Evolutionary conservation across 805 yeast species (phyloP), one percentile per base, ranked within the genome.

Genomic region (Grigorovia yakushimaensis): DNA sequence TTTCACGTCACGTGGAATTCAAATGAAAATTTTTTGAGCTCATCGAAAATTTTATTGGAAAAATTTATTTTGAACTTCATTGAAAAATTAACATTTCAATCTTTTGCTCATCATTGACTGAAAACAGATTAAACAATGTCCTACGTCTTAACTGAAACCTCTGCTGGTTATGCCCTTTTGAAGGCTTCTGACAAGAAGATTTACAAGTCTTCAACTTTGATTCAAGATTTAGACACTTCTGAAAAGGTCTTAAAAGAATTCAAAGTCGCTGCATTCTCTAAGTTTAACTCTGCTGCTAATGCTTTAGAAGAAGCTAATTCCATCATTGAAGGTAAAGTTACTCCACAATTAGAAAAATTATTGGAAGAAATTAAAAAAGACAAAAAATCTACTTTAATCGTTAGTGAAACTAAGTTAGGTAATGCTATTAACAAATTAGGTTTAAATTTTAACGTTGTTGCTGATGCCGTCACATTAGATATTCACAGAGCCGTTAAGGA

Each of bases 181-280:
- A 93, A 93, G 74, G 96, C 97, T 49, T 83, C 96, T 54, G 98
- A 93, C 77, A 93, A 93, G 76, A 91, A 91, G 77, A 83, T 93
- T 61, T 83, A 91, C 78, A 91, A 89, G 73, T 81, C 93, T 22
- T 68, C 84, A 47, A 66, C 80, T 49, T 72, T 89, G 57, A 70
- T 85, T 55, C 77, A 82, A 54, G 96, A 88, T 66, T 76, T 89
- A 61, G 76, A 85, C 69, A 69, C 86, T 44, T 80, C 94, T 43
- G 94, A 84, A 54, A 84, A 86, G 68, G 96, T 89, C 51, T 76
- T 88, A 48, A 76, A 84, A 57, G 95, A 87, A 68, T 88, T 91
- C 72, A 93, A 93, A 72, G 79, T 93, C 61, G 91, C 93, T 61
- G 93, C 96, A 37, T 93, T 93, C 67, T 89, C 96, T 60, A 93